Evolutionary conservation across 306 rosid species (phyloP).

Genomic region (Cotoneaster glaucophyllus): DNA sequence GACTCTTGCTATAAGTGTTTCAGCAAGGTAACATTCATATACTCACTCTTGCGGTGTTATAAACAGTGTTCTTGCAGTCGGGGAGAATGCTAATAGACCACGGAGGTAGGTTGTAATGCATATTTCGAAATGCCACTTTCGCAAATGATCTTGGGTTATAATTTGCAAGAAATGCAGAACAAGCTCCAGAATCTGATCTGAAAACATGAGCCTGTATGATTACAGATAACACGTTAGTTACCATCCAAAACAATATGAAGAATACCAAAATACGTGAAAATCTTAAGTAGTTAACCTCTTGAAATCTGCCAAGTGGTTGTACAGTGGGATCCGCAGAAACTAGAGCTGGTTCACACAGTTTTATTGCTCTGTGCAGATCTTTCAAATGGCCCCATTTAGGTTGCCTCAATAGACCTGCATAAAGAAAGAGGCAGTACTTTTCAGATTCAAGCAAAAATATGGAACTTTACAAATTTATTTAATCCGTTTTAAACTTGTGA

Average conservation of each 20-base stretch:
- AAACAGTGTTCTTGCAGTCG: conserved; percentile 84
- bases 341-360: conserved; percentile 86
- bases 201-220: conserved; percentile 76
- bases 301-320: conserved; percentile 57
- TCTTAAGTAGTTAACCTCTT: conserved; percentile 52
- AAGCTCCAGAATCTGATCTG: conserved; percentile 61
- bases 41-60: conserved; percentile 97
- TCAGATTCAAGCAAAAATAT: conserved; percentile 13
- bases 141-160: conserved; percentile 61
- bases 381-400: conserved; percentile 98
- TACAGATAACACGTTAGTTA: conserved; percentile 9
- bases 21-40: too few relatives aligned
- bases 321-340: conserved; percentile 69
- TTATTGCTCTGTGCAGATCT: conserved; percentile 92
- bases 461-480: neutral
- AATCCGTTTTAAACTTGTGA: neutral
- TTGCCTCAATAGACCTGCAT: conserved; percentile 69
- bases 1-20: neutral
- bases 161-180: conserved; percentile 94
- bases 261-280: conserved; percentile 3
- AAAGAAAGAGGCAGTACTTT: neutral
- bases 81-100: conserved; percentile 99
- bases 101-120: conserved; percentile 91
- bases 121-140: conserved; percentile 64
- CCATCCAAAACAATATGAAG: conserved; percentile 3